A percentile compares a stretch with the other conserved stretches of the same genome.
These are phyloP conservation scores for Cryptosporidium muris DNA, from an alignment of 169 alveolate genomes.

Conservation along the genomic window DNA sequence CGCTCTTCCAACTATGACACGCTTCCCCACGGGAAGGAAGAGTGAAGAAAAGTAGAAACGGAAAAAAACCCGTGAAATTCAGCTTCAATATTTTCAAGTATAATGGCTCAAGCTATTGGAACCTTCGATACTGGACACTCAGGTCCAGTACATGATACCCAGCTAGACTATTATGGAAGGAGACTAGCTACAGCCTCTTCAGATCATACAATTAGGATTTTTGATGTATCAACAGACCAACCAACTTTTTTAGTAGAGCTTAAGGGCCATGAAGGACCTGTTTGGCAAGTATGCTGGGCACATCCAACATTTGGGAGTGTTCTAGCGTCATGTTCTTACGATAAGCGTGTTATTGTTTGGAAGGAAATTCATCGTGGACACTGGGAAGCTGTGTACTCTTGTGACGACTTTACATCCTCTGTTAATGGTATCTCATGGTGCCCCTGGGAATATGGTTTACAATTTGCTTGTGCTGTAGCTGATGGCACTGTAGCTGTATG, in stretches of 20 bases:
- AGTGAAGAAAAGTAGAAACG: slow-evolving; percentile 9
- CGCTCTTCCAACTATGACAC: slow-evolving; percentile 3
- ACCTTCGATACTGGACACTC: slow-evolving; percentile 80
- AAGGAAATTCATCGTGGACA: slow-evolving; percentile 77
- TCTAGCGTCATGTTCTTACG: slow-evolving; percentile 88
- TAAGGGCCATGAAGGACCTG: slow-evolving; percentile 86
- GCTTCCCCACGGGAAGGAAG: slow-evolving; percentile 50
- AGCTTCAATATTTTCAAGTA: not conserved
- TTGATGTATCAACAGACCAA: slow-evolving; percentile 79
- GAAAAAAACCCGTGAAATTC: slow-evolving; percentile 6
- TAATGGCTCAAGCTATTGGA: slow-evolving; percentile 75
- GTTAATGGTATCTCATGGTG: slow-evolving; percentile 82
- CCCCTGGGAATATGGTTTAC: slow-evolving; percentile 86
- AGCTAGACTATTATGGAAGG: slow-evolving; percentile 87
- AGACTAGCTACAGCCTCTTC: slow-evolving; percentile 87
- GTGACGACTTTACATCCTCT: slow-evolving; percentile 79
- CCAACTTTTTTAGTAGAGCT: slow-evolving; percentile 74
- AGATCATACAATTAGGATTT: slow-evolving; percentile 82
- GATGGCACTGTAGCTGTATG: slow-evolving; percentile 80
- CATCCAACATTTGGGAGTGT: slow-evolving; percentile 89
- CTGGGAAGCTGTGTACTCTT: slow-evolving; percentile 79
- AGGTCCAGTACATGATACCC: slow-evolving; percentile 83
- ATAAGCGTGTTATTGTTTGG: slow-evolving; percentile 84
- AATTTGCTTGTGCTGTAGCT: slow-evolving; percentile 81
- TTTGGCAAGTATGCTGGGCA: slow-evolving; percentile 90